Conservation (phyloP, 768 basidiomycete genomes). For the Pulveroboletus ravenelii region DNA sequence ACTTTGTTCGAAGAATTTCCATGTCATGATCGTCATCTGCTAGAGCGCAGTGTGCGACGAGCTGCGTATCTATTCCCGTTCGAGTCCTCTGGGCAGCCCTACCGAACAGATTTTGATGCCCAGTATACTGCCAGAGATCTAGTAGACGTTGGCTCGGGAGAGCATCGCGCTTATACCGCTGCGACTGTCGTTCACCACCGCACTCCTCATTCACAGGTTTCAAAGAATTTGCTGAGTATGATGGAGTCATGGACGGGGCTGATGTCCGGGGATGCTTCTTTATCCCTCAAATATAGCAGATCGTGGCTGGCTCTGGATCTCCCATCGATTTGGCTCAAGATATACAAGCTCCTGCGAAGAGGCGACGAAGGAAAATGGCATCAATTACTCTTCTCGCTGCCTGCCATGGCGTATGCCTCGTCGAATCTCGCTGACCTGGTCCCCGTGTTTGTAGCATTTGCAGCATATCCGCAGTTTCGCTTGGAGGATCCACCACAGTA, state of each 20-base stretch:
- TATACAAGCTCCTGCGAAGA: slow-evolving; percentile 27
- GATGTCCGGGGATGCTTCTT: not conserved
- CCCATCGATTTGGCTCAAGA: slow-evolving; percentile 22
- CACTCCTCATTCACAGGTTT: not conserved
- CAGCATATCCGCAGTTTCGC: slow-evolving; percentile 7
- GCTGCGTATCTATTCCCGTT: not conserved
- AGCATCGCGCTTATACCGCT: slow-evolving; percentile 17
- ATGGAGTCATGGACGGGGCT: slow-evolving; percentile 4
- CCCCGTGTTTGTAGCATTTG: slow-evolving; percentile 29
- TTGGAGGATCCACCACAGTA: slow-evolving; percentile 5
- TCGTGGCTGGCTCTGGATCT: slow-evolving; percentile 27
- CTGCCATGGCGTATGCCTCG: slow-evolving; percentile 26
- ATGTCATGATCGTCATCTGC: slow-evolving; percentile 1
- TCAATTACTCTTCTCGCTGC: slow-evolving; percentile 28
- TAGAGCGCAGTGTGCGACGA: not conserved
- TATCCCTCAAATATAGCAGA: slow-evolving; percentile 22
- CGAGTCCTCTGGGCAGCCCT: slow-evolving; percentile 2
- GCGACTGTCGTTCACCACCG: slow-evolving; percentile 6
- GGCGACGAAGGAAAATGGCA: slow-evolving; percentile 7
- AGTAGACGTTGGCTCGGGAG: not conserved
- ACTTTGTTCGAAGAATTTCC: slow-evolving; percentile 6
- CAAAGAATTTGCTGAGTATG: slow-evolving; percentile 3
- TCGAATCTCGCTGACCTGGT: slow-evolving; percentile 7
- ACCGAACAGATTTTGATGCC: slow-evolving; percentile 1
- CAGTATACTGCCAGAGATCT: not conserved